A percentile compares a stretch with the other conserved stretches of the same genome.
These are phyloP conservation scores for Hemerocallis citrina DNA, from an alignment of 106 monocot species.

Conservation along the genomic window DNA sequence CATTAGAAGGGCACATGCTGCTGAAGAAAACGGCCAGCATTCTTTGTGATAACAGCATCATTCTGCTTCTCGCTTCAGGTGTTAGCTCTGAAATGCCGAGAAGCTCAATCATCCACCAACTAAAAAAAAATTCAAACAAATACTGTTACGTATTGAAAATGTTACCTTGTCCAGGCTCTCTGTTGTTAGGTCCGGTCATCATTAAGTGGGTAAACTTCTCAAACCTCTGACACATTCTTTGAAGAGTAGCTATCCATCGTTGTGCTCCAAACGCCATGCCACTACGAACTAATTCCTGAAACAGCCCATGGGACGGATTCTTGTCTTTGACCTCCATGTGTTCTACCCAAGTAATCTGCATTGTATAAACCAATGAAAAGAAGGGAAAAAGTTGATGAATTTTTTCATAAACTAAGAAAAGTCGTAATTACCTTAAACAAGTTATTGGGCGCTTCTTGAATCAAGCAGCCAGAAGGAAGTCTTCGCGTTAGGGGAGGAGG, in stretches of 20 bases:
- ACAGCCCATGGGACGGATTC: conserved; percentile 20
- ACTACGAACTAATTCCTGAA: conserved; percentile 40
- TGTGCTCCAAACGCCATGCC: conserved; percentile 58
- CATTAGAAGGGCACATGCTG: conserved; percentile 32
- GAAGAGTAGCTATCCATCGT: conserved; percentile 43
- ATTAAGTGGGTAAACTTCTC: conserved; percentile 33
- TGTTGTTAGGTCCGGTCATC: conserved; percentile 12
- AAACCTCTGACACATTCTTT: conserved; percentile 46
- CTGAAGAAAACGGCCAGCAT: conserved; percentile 61
- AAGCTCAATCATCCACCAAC: background rate
- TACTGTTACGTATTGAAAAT: background rate
- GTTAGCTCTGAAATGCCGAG: conserved; percentile 16
- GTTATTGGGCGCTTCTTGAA: conserved; percentile 85
- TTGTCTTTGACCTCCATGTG: conserved; percentile 56
- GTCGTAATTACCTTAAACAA: conserved; percentile 72
- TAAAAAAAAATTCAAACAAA: background rate
- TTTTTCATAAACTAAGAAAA: background rate
- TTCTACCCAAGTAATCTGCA: conserved; percentile 58
- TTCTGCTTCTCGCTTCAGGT: conserved; percentile 46
- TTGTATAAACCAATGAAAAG: background rate
- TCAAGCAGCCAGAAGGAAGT: conserved; percentile 86
- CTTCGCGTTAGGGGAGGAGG: conserved; percentile 18
- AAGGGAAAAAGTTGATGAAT: background rate
- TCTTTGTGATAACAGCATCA: conserved; percentile 70
- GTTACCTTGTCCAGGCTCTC: conserved; percentile 45